Evolutionary conservation across 2,329 filamentous ascomycete genomes (phyloP), one percentile per base, ranked within the genome.

Genomic region (Scorias spongiosa): DNA sequence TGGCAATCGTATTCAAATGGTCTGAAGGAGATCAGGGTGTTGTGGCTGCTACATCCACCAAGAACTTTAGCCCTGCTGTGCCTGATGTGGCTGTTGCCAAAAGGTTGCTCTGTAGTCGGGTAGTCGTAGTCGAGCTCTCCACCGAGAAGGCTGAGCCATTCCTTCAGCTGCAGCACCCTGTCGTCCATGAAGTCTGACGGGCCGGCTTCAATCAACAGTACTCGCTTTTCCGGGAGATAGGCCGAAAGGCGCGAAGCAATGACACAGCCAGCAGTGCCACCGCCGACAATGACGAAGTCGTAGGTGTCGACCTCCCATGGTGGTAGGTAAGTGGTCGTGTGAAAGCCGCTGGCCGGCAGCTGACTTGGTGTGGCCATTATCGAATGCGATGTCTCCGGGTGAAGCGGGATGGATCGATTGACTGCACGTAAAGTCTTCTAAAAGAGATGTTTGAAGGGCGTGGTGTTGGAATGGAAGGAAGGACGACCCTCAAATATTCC

Each of bases 121-220:
- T 93, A 93, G 65, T 93, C 86, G 64, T 89, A 93, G 67, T 94
- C 87, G 48, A 93, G 75, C 58, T 93, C 79, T 57, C 85, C 84
- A 50, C 87, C 87, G 26, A 94, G 76, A 42, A 94, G 71, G 51
- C 74, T 78, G 50, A 93, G 71, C 87, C 87, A 93, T 65, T 93
- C 80, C 58, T 86, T 86, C 53, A 93, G 74, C 55, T 89, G 79
- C 42, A 93, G 74, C 39, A 93, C 87, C 45, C 84, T 78, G 63
- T 91, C 81, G 63, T 93, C 83, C 70, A 83, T 83, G 65, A 80
- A 91, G 64, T 93, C 87, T 60, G 83, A 89, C 44, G 87, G 87
- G 39, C 87, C 87, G 51, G 80, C 87, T 69, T 94, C 87, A 62
- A 94, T 83, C 56, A 93, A 64, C 46, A 94, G 76, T 45, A 89